phyloP scores from a whole-genome alignment of 768 basidiomycete species.

The Phylloporus sp. region DNA sequence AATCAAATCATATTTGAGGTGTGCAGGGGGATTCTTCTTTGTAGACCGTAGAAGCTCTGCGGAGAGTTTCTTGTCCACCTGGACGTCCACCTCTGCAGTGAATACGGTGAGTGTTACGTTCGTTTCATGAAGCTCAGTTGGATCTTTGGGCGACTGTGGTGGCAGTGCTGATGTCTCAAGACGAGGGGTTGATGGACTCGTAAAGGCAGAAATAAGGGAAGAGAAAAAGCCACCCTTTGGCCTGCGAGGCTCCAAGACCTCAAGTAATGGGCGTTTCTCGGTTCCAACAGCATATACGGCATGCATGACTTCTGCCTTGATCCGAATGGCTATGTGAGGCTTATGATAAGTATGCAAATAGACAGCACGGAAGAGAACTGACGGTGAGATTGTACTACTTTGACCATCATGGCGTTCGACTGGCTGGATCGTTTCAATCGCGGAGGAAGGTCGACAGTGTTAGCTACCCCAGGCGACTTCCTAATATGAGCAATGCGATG shows the following conservation, averaged over 20 bases:
- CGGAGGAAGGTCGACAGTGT: conserved; percentile 47
- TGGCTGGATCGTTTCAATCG: conserved; percentile 54
- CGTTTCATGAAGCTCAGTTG: conserved; percentile 18
- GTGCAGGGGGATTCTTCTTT: conserved; percentile 86
- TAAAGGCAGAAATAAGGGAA: conserved; percentile 29
- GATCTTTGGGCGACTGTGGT: conserved; percentile 19
- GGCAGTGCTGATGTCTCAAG: conserved; percentile 5
- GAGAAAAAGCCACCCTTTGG: conserved; percentile 44
- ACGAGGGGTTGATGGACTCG: conserved; percentile 14
- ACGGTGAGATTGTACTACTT: conserved; percentile 60
- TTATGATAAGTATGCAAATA: not conserved
- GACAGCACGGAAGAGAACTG: conserved; percentile 21
- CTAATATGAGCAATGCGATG: conserved; percentile 61
- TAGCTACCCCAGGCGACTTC: conserved; percentile 55
- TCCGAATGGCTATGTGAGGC: conserved; percentile 36
- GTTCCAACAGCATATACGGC: conserved; percentile 10
- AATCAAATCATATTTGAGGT: conserved; percentile 75
- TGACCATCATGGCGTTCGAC: conserved; percentile 63
- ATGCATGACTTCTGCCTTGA: conserved; percentile 10
- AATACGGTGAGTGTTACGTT: conserved; percentile 33
- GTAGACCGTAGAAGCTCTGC: conserved; percentile 83
- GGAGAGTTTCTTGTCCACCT: conserved; percentile 58
- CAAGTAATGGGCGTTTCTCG: conserved; percentile 39
- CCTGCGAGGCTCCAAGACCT: conserved; percentile 29
- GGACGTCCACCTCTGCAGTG: conserved; percentile 47